Base-by-base conservation (phyloP, 305 asterid genomes). In the Fraxinus xanthoxyloides region DNA sequence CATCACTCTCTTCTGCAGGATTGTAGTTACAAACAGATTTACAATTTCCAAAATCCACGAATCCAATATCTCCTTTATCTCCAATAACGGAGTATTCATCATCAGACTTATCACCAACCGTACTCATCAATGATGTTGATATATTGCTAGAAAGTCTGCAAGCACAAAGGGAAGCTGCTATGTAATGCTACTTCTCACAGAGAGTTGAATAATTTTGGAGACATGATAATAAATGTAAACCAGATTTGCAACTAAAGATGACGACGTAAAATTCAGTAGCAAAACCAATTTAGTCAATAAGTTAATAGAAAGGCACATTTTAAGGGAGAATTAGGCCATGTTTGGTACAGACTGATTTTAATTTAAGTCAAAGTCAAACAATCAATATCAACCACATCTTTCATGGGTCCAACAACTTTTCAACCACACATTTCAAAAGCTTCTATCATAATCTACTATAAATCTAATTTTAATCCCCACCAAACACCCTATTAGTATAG, bases 41-140 rank as follows among this genome's bases (percentile, higher is more conserved):
- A 67, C 87, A 87, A 78, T 84, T 87, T 56, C 89, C 94, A 75
- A 86, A 61, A 84, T 96, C 99, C 10, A 94, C 83, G 81, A 92
- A 92, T 30, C 99, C 98, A 13, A 96, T 90, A 83, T 96, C 98
- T 13, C 95, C 97, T 86, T 91, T 91, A 76, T 92, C 97, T 67
- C 90, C 92, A 38, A 93, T 89, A 12, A 77, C 80, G 4, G 98
- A 93, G 84, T 93, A 91, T 70, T 91, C 97, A 79, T 92, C 99
- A 67, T 94, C 99, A 0, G 94, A 93, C 77, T 85, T 88, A 76
- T 86, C 79, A 38, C 82, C 82, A 70, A 76, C 31, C 1, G 90
- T 76, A 81, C 86, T 85, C 98, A 94, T 94, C 67, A 34, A 63
- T 61, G 74, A 70, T 15, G 77, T 51, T 78, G 70, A 72, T 35